Evolutionary conservation across 495 filamentous ascomycete species (phyloP).

Genomic region (Penicillium dipodomyicola): DNA sequence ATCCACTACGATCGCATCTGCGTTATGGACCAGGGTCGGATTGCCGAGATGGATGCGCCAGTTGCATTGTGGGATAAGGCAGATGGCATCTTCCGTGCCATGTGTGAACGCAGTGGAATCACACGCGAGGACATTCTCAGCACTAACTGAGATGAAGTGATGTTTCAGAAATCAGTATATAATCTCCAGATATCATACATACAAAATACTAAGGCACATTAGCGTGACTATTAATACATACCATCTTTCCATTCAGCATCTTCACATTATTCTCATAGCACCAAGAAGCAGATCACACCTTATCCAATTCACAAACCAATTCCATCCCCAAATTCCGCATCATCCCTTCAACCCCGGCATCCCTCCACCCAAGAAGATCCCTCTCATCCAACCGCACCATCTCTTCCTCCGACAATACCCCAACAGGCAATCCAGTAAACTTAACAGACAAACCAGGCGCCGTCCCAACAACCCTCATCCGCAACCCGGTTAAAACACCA

Average conservation of each 20-base stretch:
- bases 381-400: conserved; percentile 23
- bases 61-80: conserved; percentile 62
- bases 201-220: neutral
- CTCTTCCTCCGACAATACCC: conserved; percentile 17
- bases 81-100: conserved; percentile 77
- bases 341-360: conserved; percentile 27
- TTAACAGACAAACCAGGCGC: conserved; percentile 20
- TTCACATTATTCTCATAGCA: neutral
- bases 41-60: conserved; percentile 83
- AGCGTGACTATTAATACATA: neutral
- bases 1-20: conserved; percentile 93
- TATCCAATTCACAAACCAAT: conserved; percentile 31
- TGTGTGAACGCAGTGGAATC: conserved; percentile 93
- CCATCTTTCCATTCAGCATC: neutral
- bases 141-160: conserved; percentile 10
- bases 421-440: conserved; percentile 28
- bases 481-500: conserved; percentile 20
- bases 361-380: conserved; percentile 28
- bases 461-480: conserved; percentile 28
- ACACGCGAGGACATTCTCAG: conserved; percentile 59
- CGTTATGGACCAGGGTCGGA: conserved; percentile 86
- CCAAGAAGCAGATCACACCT: conserved; percentile 2
- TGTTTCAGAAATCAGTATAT: neutral
- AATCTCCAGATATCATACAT: neutral
- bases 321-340: conserved; percentile 34